Evolutionary conservation across 305 asterid species (phyloP), one percentile per base, ranked within the genome.

Genomic region (Caryopteris hybrid): DNA sequence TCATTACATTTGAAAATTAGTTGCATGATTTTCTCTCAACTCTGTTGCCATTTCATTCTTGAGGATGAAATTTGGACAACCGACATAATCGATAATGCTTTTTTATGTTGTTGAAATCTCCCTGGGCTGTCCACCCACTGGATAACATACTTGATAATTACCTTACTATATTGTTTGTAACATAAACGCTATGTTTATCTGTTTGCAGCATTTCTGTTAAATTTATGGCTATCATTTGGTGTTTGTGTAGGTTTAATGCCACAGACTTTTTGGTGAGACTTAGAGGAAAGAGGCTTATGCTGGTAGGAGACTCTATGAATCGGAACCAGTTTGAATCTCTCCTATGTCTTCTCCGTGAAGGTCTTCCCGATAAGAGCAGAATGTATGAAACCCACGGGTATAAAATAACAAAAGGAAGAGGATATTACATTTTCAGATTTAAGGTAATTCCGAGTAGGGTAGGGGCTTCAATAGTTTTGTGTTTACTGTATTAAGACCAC

Each of bases 231-330:
- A 6, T 7, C 8, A 25, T 66, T 34, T 55, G 51, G n/a, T 78
- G 57, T 10, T 52, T 66, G 34, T 75, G 73, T 80, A 94, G 99
- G 87, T 89, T 94, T 69, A 86, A 85, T 71, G 89, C 94, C 22
- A 86, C 90, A n/a, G 95, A 91, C 75, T 91, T 94, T 80, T 83
- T 94, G 88, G 86, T 78, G 75, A 91, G 92, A 76, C 73, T 94
- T 75, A 81, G 85, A 76, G 97, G 99, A 63, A 89, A 84, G 83
- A 86, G 83, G 80, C 83, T 94, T 78, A 81, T 91, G 96, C 88
- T 91, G 54, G 97, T 89, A 9, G 98, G 99, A 52, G 99, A 94
- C 83, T 94, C 99, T 42, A 87, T 94, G 98, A 94, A 91, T 75
- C 84, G 99, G 43, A 91, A 91, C 83, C 98, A 91, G 80, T 94